Conservation (phyloP, 352 stramenopile species). For the Phytophthora chlamydospora region DNA sequence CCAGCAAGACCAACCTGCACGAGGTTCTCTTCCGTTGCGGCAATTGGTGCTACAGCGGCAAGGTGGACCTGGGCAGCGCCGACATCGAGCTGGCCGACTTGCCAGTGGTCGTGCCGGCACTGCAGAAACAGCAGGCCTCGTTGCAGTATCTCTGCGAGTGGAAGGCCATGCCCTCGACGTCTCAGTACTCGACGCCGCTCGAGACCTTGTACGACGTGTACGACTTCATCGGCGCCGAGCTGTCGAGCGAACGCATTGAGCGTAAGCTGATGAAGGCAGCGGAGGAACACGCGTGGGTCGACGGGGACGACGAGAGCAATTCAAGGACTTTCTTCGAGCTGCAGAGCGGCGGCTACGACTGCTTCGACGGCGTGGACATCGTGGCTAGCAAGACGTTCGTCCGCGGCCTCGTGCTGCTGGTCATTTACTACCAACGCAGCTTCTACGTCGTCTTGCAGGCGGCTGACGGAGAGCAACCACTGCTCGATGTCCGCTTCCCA, state of each 20-base stretch:
- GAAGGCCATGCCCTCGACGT: constrained; percentile 73
- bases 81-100: constrained; percentile 89
- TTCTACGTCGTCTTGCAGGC: constrained; percentile 94
- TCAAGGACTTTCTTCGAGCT: constrained; percentile 94
- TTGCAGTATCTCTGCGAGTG: constrained; percentile 93
- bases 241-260: constrained; percentile 82
- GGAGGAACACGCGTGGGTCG: constrained; percentile 91
- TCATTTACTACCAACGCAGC: constrained; percentile 87
- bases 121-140: constrained; percentile 94
- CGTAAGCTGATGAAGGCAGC: constrained; percentile 88
- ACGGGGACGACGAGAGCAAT: constrained; percentile 62
- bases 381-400: constrained; percentile 91
- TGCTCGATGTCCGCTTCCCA: constrained; percentile 95
- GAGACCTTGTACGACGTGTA: constrained; percentile 86
- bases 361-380: constrained; percentile 85
- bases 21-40: constrained; percentile 94
- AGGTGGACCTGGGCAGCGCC: constrained; percentile 85
- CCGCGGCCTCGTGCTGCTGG: constrained; percentile 76
- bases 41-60: constrained; percentile 95
- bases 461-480: constrained; percentile 89
- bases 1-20: constrained; percentile 70
- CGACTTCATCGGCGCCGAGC: constrained; percentile 84
- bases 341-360: constrained; percentile 86
- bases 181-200: constrained; percentile 71
- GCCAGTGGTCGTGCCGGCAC: constrained; percentile 87